Conservation (phyloP, 2,329 filamentous ascomycete species). For the Cordyceps javanica region DNA sequence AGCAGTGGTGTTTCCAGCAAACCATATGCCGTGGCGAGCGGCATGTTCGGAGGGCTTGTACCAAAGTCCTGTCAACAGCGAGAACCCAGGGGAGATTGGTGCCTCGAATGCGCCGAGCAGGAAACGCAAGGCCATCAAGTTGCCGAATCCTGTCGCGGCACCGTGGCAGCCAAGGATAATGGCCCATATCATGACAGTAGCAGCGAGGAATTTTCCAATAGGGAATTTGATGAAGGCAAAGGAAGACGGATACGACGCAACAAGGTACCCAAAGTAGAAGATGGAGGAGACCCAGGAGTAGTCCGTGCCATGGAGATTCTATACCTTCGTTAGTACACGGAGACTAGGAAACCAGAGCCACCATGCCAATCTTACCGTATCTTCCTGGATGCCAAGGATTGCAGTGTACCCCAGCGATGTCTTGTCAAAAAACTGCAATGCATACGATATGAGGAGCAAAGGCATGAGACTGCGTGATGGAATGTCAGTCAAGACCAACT, state of each 20-base stretch:
- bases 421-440: slow-evolving; percentile 12
- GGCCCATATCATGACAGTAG: slow-evolving; percentile 24
- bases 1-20: slow-evolving; percentile 21
- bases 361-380: not conserved
- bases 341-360: not conserved
- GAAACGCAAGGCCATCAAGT: slow-evolving; percentile 23
- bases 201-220: slow-evolving; percentile 19
- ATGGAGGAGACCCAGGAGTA: slow-evolving; percentile 42
- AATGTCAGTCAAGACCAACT: slow-evolving; percentile 2
- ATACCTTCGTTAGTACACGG: not conserved
- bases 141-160: slow-evolving; percentile 27
- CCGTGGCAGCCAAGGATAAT: slow-evolving; percentile 35
- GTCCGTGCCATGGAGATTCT: slow-evolving; percentile 26
- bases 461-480: slow-evolving; percentile 1
- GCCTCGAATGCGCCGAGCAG: slow-evolving; percentile 28
- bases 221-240: slow-evolving; percentile 18
- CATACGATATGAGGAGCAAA: slow-evolving; percentile 11
- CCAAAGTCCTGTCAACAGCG: slow-evolving; percentile 28
- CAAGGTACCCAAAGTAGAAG: slow-evolving; percentile 44
- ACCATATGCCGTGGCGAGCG: slow-evolving; percentile 22
- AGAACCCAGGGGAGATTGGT: slow-evolving; percentile 24
- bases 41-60: slow-evolving; percentile 26
- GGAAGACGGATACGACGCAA: slow-evolving; percentile 19
- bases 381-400: slow-evolving; percentile 8
- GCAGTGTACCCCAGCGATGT: slow-evolving; percentile 7